Evolutionary conservation across 2,329 filamentous ascomycete genomes (phyloP), one percentile per base, ranked within the genome.

Genomic region (Fusarium illudens): DNA sequence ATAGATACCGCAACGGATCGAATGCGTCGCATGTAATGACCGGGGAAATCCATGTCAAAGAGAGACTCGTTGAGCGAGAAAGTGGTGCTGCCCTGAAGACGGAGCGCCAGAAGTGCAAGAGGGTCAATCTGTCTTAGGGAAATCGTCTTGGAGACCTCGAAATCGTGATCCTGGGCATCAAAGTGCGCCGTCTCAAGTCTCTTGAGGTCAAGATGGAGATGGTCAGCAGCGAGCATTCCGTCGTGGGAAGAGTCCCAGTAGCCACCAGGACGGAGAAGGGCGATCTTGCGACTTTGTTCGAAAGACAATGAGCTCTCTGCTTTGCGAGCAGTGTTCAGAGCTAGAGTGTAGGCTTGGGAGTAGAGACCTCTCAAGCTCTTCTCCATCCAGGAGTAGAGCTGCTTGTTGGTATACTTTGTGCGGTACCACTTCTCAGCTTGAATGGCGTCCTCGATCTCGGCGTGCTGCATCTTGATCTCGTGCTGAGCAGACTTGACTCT

Each of bases 21-120:
- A 58, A 81, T 77, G 6, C 78, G 75, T 1, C 80, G 76, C 13
- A 73, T 48, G 67, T 79, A 81, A 67, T 82, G 80, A 3, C 79
- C 79, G 0, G 80, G 79, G 60, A 74, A 80, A 71, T 80, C 79
- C 34, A 79, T 64, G 67, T 81, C 79, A 61, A 76, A 80, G 6
- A 78, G 33, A 6, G 63, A 30, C 65, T 82, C 79, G 7, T 74
- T 71, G 2, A 65, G 13, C 1, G 37, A 30, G 39, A 58, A 37
- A 5, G 3, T 20, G 8, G 25, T 13, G 10, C 22, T 32, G 3
- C 52, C 61, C 2, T 22, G 53, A 2, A 48, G 25, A 11, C 56
- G 61, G 7, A 64, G 58, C 0, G 4, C 12, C 1, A 62, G 11
- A 1, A 65, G 39, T 1, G 58, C 48, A 0, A 34, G 12, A 0